Evolutionary conservation across 768 basidiomycete species (phyloP).

Genomic region (Hericium rajendrae): DNA sequence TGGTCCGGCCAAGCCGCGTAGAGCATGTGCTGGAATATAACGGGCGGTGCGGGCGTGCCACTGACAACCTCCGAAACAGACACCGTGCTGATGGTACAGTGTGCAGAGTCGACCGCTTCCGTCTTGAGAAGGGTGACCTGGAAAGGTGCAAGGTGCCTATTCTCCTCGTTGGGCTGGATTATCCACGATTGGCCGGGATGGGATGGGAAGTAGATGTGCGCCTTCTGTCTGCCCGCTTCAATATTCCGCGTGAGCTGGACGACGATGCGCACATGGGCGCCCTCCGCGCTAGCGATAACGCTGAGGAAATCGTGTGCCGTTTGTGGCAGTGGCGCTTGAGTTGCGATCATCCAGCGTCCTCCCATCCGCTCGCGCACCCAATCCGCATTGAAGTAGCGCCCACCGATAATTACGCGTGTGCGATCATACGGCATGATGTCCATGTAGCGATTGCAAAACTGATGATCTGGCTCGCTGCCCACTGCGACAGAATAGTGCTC

Average conservation of each 20-base stretch:
- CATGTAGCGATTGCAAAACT: conserved; percentile 53
- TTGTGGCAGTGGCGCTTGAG: conserved; percentile 67
- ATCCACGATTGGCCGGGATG: conserved; percentile 40
- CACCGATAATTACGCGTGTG: conserved; percentile 54
- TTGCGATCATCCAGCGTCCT: conserved; percentile 75
- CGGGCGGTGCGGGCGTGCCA: conserved; percentile 20
- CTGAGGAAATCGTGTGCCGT: conserved; percentile 74
- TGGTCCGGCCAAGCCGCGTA: conserved; percentile 81
- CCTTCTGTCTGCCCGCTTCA: conserved; percentile 67
- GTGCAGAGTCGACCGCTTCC: conserved; percentile 40
- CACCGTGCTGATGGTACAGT: conserved; percentile 53
- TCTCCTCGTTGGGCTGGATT: conserved; percentile 36
- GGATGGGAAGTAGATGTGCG: conserved; percentile 67
- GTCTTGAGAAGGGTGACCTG: conserved; percentile 47
- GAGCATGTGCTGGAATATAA: conserved; percentile 61
- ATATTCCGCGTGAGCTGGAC: conserved; percentile 71
- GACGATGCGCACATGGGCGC: conserved; percentile 53
- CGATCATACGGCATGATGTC: conserved; percentile 77
- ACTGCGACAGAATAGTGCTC: conserved; percentile 48
- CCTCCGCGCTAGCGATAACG: conserved; percentile 36
- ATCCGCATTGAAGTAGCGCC: conserved; percentile 72
- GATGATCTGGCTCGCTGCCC: conserved; percentile 37
- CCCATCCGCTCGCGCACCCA: conserved; percentile 75
- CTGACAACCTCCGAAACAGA: conserved; percentile 34
- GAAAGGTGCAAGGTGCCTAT: conserved; percentile 28